A percentile compares a stretch with the other conserved stretches of the same genome.
Conservation (phyloP, 2,329 filamentous ascomycete genomes). For the Epichloe amarillans region DNA sequence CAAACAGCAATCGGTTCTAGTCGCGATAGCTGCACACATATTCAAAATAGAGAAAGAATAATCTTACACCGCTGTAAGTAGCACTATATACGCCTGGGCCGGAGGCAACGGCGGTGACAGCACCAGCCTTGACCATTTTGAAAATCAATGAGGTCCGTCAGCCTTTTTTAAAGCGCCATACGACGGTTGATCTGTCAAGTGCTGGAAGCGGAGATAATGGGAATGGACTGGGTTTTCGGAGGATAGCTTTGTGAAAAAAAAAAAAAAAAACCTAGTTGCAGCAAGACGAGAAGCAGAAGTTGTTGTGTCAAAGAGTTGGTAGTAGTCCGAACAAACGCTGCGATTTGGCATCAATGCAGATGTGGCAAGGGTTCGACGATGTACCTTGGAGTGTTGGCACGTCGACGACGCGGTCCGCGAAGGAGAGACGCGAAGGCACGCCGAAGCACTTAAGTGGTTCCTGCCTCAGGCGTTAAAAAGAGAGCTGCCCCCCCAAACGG, state of each 20-base stretch:
- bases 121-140: constrained; percentile 34
- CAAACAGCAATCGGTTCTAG: not conserved
- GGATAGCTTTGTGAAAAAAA: not conserved
- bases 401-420: constrained; percentile 22
- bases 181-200: not conserved
- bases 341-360: constrained; percentile 2
- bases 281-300: not conserved
- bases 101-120: constrained; percentile 14
- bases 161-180: not conserved
- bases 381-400: constrained; percentile 19
- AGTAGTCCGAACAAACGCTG: not conserved
- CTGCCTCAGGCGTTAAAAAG: constrained; percentile 19
- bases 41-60: not conserved
- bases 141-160: constrained; percentile 9
- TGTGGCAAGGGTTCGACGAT: constrained; percentile 11
- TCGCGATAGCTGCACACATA: not conserved
- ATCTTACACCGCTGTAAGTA: constrained; percentile 53
- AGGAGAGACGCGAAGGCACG: constrained; percentile 24
- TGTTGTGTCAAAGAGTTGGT: not conserved
- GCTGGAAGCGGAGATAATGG: not conserved
- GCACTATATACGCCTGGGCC: constrained; percentile 49
- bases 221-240: too few species aligned
- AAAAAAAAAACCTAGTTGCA: not conserved
- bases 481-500: not conserved
- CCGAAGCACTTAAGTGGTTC: constrained; percentile 24